Conservation (phyloP, 2,329 filamentous ascomycete genomes). For the Juglanconis oblonga region DNA sequence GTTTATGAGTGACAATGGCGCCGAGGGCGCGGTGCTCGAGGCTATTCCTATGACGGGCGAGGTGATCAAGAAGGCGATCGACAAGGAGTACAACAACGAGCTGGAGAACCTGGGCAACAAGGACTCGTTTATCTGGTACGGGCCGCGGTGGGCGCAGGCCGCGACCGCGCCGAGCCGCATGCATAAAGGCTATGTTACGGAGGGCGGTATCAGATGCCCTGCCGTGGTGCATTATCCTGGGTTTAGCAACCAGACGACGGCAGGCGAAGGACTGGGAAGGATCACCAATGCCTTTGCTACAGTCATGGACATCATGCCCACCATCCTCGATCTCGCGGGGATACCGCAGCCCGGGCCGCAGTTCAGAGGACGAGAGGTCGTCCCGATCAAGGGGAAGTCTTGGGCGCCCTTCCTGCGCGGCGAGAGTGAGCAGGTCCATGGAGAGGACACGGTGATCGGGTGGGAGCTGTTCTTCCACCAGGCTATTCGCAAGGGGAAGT, state of each 20-base stretch:
- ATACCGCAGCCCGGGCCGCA: constrained; percentile 50
- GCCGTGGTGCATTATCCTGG: constrained; percentile 31
- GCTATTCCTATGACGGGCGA: constrained; percentile 21
- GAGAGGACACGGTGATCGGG: constrained; percentile 34
- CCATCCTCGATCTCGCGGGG: constrained; percentile 46
- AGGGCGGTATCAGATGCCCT: constrained; percentile 47
- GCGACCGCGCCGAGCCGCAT: constrained; percentile 28
- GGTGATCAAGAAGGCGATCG: constrained; percentile 22
- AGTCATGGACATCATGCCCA: constrained; percentile 50
- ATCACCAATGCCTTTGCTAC: constrained; percentile 44
- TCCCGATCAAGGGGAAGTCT: constrained; percentile 13
- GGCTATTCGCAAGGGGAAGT: constrained; percentile 33
- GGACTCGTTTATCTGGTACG: constrained; percentile 57
- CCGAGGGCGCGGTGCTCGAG: constrained; percentile 27
- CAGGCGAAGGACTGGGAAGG: constrained; percentile 18
- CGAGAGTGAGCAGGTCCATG: constrained; percentile 32
- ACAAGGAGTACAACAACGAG: constrained; percentile 55
- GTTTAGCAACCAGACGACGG: no score
- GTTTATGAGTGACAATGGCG: constrained; percentile 60
- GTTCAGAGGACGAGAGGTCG: constrained; percentile 36
- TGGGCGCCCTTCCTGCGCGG: constrained; percentile 24
- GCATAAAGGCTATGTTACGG: constrained; percentile 37
- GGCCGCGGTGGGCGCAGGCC: constrained; percentile 48
- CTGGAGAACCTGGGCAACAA: constrained; percentile 53
- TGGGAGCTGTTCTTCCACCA: constrained; percentile 34